Evolutionary conservation across 345 rosid species (phyloP), one percentile per base, ranked within the genome.

Genomic region (Kandelia obovata): DNA sequence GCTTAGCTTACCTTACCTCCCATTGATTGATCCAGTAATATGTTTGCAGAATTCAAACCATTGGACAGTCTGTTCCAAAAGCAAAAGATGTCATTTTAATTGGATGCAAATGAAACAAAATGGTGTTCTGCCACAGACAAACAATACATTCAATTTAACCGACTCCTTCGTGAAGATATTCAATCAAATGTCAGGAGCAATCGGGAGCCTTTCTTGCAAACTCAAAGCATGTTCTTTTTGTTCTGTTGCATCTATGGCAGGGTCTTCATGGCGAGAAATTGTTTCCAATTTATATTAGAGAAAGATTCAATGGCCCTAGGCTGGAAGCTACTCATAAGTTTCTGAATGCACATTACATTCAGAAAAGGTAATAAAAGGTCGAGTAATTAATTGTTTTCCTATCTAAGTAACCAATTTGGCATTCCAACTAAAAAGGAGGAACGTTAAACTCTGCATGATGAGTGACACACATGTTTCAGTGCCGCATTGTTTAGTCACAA

Each of bases 101-200:
- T 23, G 2, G 20, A 51, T 46, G 46, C 30, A 53, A 64, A 62
- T 23, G 19, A 70, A 30, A 47, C 30, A 49, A 31, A 35, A 25
- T 66, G 11, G 11, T 62, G 30, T 51, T 55, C 21, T 26, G 60
- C 25, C 34, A 1, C 49, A 66, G 30, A 65, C 30, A 11, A 59
- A 61, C 30, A 61, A 37, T 23, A 56, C 13, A 15, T 66, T 34
- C 28, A 32, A 30, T 58, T 55, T n/a, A 68, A 67, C 73, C 27
- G 84, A 87, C 96, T 81, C 99, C 97, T 83, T 92, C 96, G 72
- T 87, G 96, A 83, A 95, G 97, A 75, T 92, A 92, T 78, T 92
- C 96, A 71, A 95, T 81, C 68, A 87, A 78, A 89, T 80, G 78
- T 95, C 97, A 64, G 89, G 89, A 74, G 86, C 93, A 63, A 91